phyloP scores from a whole-genome alignment of 371 early-diverging fungal species.

The Mucor irregularis region DNA sequence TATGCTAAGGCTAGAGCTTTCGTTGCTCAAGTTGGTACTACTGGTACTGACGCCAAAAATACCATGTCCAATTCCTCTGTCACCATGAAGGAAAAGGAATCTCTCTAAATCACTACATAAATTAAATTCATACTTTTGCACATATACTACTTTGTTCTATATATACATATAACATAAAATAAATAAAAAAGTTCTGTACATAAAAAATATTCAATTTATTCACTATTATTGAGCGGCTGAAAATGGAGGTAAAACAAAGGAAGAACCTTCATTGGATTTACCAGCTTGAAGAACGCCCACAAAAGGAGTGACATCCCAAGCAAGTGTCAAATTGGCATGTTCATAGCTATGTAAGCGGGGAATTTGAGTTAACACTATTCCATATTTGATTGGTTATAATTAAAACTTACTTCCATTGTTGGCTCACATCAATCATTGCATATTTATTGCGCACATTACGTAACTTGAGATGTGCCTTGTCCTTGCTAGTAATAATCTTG shows the following conservation, averaged over 20 bases:
- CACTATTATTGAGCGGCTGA: constrained; percentile 3
- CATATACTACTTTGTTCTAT: neutral
- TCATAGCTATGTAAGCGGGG: constrained; percentile 37
- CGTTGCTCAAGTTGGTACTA: constrained; percentile 30
- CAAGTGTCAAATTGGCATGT: constrained; percentile 76
- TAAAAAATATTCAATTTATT: constrained; percentile 4
- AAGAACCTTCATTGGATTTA: constrained; percentile 16
- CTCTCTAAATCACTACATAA: constrained; percentile 4
- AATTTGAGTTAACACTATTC: too few species aligned
- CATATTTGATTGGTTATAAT: neutral
- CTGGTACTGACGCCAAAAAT: constrained; percentile 38
- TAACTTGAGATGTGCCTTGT: constrained; percentile 65
- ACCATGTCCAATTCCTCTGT: constrained; percentile 21
- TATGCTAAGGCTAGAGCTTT: constrained; percentile 25
- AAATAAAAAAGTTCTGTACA: constrained; percentile 2
- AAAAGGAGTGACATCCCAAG: constrained; percentile 88
- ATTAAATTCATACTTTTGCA: neutral
- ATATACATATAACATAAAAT: neutral
- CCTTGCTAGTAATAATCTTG: constrained; percentile 73
- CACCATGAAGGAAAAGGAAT: constrained; percentile 17
- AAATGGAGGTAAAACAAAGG: constrained; percentile 20
- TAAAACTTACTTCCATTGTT: constrained; percentile 63
- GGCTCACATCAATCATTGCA: constrained; percentile 65
- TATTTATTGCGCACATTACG: constrained; percentile 75
- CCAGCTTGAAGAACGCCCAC: constrained; percentile 76